A percentile compares a stretch with the other conserved stretches of the same genome.
Conservation (phyloP, 75 land plant species). For the Adiantum capillusveneris region DNA sequence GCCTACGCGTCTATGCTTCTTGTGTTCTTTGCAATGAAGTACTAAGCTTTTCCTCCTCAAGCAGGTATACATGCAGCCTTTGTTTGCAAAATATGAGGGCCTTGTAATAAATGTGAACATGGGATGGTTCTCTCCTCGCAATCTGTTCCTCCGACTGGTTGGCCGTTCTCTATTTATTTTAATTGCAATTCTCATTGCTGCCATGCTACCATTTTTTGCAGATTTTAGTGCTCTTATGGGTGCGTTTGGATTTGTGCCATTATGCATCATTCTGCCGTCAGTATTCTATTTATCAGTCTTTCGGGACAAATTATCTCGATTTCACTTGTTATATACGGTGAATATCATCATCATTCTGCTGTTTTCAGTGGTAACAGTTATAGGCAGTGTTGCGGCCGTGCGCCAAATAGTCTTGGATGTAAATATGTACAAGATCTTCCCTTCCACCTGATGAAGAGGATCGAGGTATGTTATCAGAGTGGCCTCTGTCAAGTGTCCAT, state of each 20-base stretch:
- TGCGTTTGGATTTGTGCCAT: slow-evolving; percentile 71
- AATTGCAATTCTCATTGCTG: slow-evolving; percentile 44
- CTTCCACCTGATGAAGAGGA: slow-evolving; percentile 5
- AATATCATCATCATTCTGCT: slow-evolving; percentile 35
- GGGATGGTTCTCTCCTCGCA: slow-evolving; percentile 42
- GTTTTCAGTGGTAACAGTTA: slow-evolving; percentile 26
- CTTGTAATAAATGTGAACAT: slow-evolving; percentile 31
- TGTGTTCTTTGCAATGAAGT: background rate
- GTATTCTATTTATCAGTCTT: slow-evolving; percentile 58
- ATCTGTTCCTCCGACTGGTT: slow-evolving; percentile 48
- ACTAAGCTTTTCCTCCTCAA: background rate
- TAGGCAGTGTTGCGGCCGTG: slow-evolving; percentile 49
- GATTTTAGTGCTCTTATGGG: slow-evolving; percentile 67
- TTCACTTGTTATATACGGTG: slow-evolving; percentile 30
- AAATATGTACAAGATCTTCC: slow-evolving; percentile 42
- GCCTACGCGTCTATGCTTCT: background rate
- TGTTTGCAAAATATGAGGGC: slow-evolving; percentile 55
- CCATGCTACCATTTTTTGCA: slow-evolving; percentile 87
- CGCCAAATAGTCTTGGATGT: slow-evolving; percentile 62
- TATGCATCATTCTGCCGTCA: slow-evolving; percentile 56
- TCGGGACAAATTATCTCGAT: slow-evolving; percentile 29
- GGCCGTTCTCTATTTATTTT: slow-evolving; percentile 32
- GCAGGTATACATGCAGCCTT: slow-evolving; percentile 73
- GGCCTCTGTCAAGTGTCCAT: too few species aligned
- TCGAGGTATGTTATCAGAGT: too few species aligned